These are phyloP conservation scores for Rhynchosporium graminicola DNA, from an alignment of 2,329 filamentous ascomycete species.

Conservation along the genomic window DNA sequence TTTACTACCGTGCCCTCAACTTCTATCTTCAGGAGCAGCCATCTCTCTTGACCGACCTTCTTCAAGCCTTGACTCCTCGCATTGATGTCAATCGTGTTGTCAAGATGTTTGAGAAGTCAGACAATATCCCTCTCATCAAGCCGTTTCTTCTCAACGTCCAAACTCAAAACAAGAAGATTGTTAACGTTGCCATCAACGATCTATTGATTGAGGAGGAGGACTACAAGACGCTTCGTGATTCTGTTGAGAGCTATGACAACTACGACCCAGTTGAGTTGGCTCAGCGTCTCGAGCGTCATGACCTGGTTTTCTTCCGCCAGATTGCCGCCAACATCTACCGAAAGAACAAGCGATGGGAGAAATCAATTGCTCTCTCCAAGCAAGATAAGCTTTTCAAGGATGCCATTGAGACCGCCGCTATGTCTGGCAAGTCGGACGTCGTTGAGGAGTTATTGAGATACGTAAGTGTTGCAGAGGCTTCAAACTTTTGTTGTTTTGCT, in stretches of 20 bases:
- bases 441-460: constrained; percentile 96
- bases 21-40: constrained; percentile 98
- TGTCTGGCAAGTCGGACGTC: constrained; percentile 86
- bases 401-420: constrained; percentile 94
- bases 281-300: constrained; percentile 91
- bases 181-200: constrained; percentile 98
- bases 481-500: constrained; percentile 26
- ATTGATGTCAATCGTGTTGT: constrained; percentile 99
- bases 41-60: constrained; percentile 89
- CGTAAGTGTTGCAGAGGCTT: constrained; percentile 64
- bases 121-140: constrained; percentile 98
- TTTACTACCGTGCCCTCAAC: constrained; percentile 96
- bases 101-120: constrained; percentile 97
- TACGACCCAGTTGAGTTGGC: constrained; percentile 95
- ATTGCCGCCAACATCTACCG: constrained; percentile 98
- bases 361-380: constrained; percentile 95
- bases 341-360: constrained; percentile 99
- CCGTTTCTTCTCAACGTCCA: constrained; percentile 97
- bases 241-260: constrained; percentile 98
- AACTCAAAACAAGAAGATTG: constrained; percentile 93
- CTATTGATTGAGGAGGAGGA: constrained; percentile 98
- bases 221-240: constrained; percentile 97
- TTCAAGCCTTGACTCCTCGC: constrained; percentile 86
- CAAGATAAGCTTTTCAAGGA: constrained; percentile 99
- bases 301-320: constrained; percentile 98